Evolutionary conservation across 257 asterid species (phyloP).

Genomic region (Fraxinus cuspidata): DNA sequence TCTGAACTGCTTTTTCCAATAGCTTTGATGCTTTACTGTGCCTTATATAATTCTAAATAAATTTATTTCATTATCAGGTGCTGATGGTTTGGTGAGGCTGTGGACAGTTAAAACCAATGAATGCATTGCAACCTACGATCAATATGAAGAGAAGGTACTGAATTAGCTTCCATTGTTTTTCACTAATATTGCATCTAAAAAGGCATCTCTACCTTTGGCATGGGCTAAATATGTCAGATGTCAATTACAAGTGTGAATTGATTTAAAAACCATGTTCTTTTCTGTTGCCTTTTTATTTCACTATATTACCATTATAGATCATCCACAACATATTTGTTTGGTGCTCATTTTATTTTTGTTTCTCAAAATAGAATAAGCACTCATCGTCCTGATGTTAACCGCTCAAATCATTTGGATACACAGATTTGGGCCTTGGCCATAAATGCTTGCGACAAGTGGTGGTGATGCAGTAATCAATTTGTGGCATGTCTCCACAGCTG

Average conservation of each 20-base stretch:
- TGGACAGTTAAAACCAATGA: conserved; percentile 93
- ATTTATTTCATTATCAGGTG: conserved; percentile 51
- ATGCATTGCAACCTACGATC: conserved; percentile 93
- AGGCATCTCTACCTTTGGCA: not conserved
- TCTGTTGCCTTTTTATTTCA: not conserved
- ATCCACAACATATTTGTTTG: not conserved
- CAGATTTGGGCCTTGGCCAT: conserved; percentile 96
- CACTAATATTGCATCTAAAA: conserved; percentile 4
- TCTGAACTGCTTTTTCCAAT: conserved; percentile 5
- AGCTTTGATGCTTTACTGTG: conserved; percentile 10
- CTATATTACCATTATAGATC: not conserved
- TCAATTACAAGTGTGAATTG: not conserved
- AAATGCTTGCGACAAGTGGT: conserved; percentile 95
- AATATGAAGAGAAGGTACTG: conserved; percentile 88
- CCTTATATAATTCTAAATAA: conserved; percentile 19
- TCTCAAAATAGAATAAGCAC: not conserved
- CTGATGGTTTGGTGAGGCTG: conserved; percentile 93
- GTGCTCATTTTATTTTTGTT: not conserved
- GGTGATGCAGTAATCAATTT: conserved; percentile 88
- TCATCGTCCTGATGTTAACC: conserved; percentile 8
- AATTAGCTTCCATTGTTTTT: not conserved
- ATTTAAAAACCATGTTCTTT: not conserved
- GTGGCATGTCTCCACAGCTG: conserved; percentile 96
- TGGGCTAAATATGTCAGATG: not conserved
- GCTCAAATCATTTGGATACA: conserved; percentile 24